phyloP scores from a whole-genome alignment of 805 yeast species.

The Gaillardinia entomophila region DNA sequence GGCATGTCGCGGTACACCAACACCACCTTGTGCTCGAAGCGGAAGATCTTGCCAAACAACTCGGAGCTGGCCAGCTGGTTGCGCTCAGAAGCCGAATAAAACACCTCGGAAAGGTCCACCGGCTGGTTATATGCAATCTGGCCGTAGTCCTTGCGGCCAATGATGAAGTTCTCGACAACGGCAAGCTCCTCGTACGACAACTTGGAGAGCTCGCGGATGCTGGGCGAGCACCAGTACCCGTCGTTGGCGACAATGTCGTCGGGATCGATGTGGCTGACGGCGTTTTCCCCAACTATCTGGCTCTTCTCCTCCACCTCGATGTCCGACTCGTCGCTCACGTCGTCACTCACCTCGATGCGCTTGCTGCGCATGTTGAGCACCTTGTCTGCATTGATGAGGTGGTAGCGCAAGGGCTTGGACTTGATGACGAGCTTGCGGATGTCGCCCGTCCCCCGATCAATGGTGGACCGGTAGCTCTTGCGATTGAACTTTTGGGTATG shows the following conservation, averaged over 20 bases:
- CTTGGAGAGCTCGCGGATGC: constrained; percentile 42
- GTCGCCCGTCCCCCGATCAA: constrained; percentile 15
- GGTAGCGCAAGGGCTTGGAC: constrained; percentile 35
- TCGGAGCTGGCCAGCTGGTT: constrained; percentile 33
- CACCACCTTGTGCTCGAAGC: constrained; percentile 45
- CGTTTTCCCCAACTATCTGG: constrained; percentile 1
- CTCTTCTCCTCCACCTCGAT: background rate
- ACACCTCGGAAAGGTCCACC: constrained; percentile 59
- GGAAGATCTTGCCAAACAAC: constrained; percentile 29
- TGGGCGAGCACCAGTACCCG: constrained; percentile 73
- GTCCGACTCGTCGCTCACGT: constrained; percentile 5
- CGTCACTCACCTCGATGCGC: constrained; percentile 15
- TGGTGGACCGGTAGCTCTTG: background rate
- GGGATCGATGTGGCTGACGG: background rate
- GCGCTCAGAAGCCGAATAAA: constrained; percentile 30
- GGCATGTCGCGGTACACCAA: constrained; percentile 57
- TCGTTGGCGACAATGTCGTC: constrained; percentile 6
- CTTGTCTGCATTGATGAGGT: constrained; percentile 36
- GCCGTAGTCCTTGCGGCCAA: constrained; percentile 66
- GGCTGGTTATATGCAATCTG: constrained; percentile 61
- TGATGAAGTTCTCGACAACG: constrained; percentile 55
- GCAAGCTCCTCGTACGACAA: constrained; percentile 44
- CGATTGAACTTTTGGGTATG: background rate
- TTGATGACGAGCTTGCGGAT: constrained; percentile 32
- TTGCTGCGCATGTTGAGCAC: constrained; percentile 31